phyloP scores from a whole-genome alignment of 305 asterid genomes.

The Plantago lanceolata region DNA sequence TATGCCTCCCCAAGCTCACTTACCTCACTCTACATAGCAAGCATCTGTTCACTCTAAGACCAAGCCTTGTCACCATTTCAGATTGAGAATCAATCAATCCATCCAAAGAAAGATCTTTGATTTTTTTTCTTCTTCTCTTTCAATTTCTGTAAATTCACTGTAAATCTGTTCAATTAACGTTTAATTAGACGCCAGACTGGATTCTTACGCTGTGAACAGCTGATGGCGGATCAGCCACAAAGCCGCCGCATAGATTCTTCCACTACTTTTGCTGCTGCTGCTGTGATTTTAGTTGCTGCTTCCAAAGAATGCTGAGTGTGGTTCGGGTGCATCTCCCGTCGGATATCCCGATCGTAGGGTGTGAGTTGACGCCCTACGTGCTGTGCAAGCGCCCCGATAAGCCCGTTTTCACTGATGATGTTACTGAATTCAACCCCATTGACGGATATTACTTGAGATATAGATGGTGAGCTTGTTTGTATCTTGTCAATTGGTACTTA shows the following conservation, averaged over 20 bases:
- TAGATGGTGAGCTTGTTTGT: slow-evolving; percentile 43
- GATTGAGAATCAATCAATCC: slow-evolving; percentile 19
- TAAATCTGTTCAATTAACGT: slow-evolving; percentile 20
- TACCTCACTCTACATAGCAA: slow-evolving; percentile 21
- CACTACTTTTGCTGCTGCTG: slow-evolving; percentile 4
- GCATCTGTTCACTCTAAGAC: neutral
- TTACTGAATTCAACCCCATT: slow-evolving; percentile 49
- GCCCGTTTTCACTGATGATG: slow-evolving; percentile 48
- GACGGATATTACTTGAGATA: slow-evolving; percentile 62
- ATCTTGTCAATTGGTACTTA: neutral
- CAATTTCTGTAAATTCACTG: slow-evolving; percentile 4
- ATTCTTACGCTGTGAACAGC: slow-evolving; percentile 39
- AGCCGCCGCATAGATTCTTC: slow-evolving; percentile 37
- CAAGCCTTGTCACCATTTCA: slow-evolving; percentile 3
- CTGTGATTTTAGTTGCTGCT: slow-evolving; percentile 26
- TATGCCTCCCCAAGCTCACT: slow-evolving; percentile 17
- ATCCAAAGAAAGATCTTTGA: slow-evolving; percentile 26
- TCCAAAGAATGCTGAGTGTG: slow-evolving; percentile 57
- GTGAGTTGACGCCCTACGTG: slow-evolving; percentile 66
- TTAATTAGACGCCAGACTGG: slow-evolving; percentile 40
- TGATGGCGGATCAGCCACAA: slow-evolving; percentile 87
- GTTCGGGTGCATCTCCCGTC: slow-evolving; percentile 72
- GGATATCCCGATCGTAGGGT: slow-evolving; percentile 72
- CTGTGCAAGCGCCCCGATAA: slow-evolving; percentile 56
- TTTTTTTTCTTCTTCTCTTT: slow-evolving; percentile 10